Conservation (phyloP, 2,329 filamentous ascomycete species). For the Endocalyx cinctus region DNA sequence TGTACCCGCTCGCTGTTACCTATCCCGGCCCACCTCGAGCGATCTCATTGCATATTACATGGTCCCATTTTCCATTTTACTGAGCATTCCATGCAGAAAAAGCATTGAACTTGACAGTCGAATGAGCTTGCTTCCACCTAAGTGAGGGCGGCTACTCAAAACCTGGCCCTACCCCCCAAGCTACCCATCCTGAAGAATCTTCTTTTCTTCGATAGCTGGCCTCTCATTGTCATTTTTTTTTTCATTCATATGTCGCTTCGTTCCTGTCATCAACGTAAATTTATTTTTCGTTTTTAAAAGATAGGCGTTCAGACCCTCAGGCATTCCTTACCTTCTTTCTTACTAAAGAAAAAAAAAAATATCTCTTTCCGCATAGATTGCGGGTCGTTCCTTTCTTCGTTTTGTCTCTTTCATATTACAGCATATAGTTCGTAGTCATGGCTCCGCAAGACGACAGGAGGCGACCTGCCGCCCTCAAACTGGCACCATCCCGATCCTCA, state of each 20-base stretch:
- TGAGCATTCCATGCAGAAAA: constrained; percentile 34
- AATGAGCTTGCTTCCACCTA: constrained; percentile 27
- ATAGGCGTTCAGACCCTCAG: constrained; percentile 22
- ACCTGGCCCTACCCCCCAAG: constrained; percentile 42
- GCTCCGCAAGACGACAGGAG: constrained; percentile 46
- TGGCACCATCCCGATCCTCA: constrained; percentile 44
- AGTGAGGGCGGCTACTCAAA: constrained; percentile 45
- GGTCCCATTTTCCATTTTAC: constrained; percentile 31
- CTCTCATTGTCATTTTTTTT: no score
- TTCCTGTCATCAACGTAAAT: constrained; percentile 27
- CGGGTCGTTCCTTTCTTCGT: constrained; percentile 27
- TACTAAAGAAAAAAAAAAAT: constrained; percentile 18
- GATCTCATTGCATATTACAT: constrained; percentile 33
- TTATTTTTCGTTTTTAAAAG: constrained; percentile 21
- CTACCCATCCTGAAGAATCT: constrained; percentile 28
- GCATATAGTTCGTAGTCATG: constrained; percentile 24
- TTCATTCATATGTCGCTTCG: constrained; percentile 33
- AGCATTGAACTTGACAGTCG: constrained; percentile 23
- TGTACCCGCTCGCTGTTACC: constrained; percentile 24
- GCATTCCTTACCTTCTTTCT: no score
- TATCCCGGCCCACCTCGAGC: constrained; percentile 37
- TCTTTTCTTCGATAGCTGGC: constrained; percentile 52
- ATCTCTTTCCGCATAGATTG: constrained; percentile 29
- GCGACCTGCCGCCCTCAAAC: constrained; percentile 52
- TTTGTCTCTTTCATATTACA: constrained; percentile 22